A percentile compares a stretch with the other conserved stretches of the same genome.
phyloP scores from a whole-genome alignment of 1,284 basidiomycete genomes.

The Fomitopsis palustris region DNA sequence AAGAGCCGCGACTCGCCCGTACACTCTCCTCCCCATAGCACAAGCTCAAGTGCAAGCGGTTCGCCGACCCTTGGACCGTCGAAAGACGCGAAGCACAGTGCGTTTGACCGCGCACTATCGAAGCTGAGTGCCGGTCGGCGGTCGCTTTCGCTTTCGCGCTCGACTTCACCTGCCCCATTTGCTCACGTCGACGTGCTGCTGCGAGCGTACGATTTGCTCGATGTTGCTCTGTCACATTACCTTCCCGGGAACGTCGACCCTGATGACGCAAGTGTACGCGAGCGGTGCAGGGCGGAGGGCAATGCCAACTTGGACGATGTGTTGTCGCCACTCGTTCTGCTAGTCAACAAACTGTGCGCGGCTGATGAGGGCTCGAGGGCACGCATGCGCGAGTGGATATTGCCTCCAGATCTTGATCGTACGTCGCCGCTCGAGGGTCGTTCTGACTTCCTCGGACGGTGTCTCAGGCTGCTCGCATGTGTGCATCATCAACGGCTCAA shows the following conservation, averaged over 20 bases:
- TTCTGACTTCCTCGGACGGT: slow-evolving; percentile 70
- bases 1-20: slow-evolving; percentile 16
- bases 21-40: slow-evolving; percentile 18
- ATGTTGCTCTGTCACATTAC: slow-evolving; percentile 57
- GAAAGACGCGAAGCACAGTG: slow-evolving; percentile 41
- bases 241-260: slow-evolving; percentile 62
- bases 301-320: slow-evolving; percentile 70
- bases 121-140: slow-evolving; percentile 54
- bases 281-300: slow-evolving; percentile 43
- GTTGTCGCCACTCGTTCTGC: slow-evolving; percentile 69
- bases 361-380: slow-evolving; percentile 55
- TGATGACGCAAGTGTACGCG: slow-evolving; percentile 58
- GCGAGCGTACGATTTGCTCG: slow-evolving; percentile 64
- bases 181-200: slow-evolving; percentile 48
- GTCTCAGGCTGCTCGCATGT: slow-evolving; percentile 73
- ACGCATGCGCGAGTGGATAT: slow-evolving; percentile 59
- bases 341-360: slow-evolving; percentile 67
- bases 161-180: slow-evolving; percentile 25
- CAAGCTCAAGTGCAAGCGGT: slow-evolving; percentile 34
- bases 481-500: slow-evolving; percentile 72
- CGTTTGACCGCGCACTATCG: slow-evolving; percentile 62
- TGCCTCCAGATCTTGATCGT: slow-evolving; percentile 79
- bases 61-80: slow-evolving; percentile 33
- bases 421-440: slow-evolving; percentile 70
- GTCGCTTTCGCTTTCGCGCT: slow-evolving; percentile 42